Percentiles rank a stretch among this genome's conserved stretches.
These are phyloP conservation scores for Boehmeria nivea DNA, from an alignment of 306 rosid species.

Conservation along the genomic window DNA sequence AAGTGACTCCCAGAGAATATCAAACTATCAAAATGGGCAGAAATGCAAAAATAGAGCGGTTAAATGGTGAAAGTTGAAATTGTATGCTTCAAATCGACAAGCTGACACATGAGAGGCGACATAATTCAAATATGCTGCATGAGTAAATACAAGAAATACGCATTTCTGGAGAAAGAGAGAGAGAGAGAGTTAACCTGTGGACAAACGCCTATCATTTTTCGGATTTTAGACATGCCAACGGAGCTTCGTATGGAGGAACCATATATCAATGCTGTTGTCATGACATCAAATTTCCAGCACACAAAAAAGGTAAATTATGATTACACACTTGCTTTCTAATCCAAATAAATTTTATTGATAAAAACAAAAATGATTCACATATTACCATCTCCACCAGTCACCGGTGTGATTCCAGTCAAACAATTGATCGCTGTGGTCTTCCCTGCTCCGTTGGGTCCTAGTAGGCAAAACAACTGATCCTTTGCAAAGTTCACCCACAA, in stretches of 20 bases:
- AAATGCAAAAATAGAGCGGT: conserved; percentile 18
- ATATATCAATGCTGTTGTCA: conserved; percentile 61
- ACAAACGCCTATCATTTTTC: conserved; percentile 74
- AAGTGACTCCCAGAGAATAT: conserved; percentile 83
- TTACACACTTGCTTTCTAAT: conserved; percentile 9
- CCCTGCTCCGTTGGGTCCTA: conserved; percentile 98
- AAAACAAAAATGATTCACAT: conserved; percentile 4
- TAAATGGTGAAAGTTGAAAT: too few relatives aligned
- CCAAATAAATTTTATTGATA: neutral
- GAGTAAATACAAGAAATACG: neutral
- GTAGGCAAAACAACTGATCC: conserved; percentile 85
- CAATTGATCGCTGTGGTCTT: conserved; percentile 85
- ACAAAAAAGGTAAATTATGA: neutral
- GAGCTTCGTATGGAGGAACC: conserved; percentile 73
- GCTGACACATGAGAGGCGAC: too few relatives aligned
- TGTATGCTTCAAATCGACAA: too few relatives aligned
- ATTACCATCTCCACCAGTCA: conserved; percentile 86
- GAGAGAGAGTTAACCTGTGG: conserved; percentile 66
- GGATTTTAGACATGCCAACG: conserved; percentile 70
- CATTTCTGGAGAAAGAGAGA: conserved; percentile 1
- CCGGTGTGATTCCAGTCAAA: conserved; percentile 87
- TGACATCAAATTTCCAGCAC: conserved; percentile 15
- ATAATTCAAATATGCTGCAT: too few relatives aligned
- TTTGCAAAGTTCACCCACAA: conserved; percentile 35
- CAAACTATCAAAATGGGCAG: conserved; percentile 47